Conservation (phyloP, 208 protist genomes). For the Trypanosoma boissoni region DNA sequence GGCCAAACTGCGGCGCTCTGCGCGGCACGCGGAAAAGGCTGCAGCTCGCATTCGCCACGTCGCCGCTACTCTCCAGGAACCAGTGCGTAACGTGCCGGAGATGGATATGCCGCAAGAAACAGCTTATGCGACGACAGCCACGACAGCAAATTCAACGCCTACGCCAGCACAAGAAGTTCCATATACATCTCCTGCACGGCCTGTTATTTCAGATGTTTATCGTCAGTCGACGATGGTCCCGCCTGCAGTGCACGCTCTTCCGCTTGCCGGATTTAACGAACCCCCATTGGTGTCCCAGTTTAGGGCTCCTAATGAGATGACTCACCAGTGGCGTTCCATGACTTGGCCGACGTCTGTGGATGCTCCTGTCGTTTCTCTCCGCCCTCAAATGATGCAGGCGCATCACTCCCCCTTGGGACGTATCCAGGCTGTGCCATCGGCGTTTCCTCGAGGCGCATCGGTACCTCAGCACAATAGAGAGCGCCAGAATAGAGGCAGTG, state of each 20-base stretch:
- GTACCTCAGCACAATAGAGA: not conserved
- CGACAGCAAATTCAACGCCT: too few relatives aligned
- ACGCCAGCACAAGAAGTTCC: too few relatives aligned
- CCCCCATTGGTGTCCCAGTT: slow-evolving; percentile 11
- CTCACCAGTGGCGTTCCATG: not conserved
- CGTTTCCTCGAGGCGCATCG: slow-evolving; percentile 9
- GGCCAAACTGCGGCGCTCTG: too few relatives aligned
- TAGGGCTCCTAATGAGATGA: not conserved
- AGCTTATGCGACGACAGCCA: too few relatives aligned
- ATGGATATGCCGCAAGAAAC: too few relatives aligned
- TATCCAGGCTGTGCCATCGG: not conserved
- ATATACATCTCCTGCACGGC: too few relatives aligned
- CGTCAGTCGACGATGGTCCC: too few relatives aligned
- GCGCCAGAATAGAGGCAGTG: slow-evolving; percentile 3
- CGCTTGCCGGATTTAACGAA: slow-evolving; percentile 19
- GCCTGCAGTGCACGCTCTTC: slow-evolving; percentile 1
- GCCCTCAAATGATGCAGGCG: slow-evolving; percentile 5
- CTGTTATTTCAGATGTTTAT: too few relatives aligned
- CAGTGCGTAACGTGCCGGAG: too few relatives aligned
- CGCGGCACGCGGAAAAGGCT: too few relatives aligned
- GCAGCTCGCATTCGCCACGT: too few relatives aligned
- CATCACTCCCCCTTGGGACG: slow-evolving; percentile 1
- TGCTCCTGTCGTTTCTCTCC: slow-evolving; percentile 12
- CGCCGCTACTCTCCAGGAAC: too few relatives aligned
- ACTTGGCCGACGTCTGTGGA: slow-evolving; percentile 10